A percentile compares a stretch with the other conserved stretches of the same genome.
Evolutionary conservation across 2,329 filamentous ascomycete species (phyloP).

Genomic region (Pochonia chlamydosporia): DNA sequence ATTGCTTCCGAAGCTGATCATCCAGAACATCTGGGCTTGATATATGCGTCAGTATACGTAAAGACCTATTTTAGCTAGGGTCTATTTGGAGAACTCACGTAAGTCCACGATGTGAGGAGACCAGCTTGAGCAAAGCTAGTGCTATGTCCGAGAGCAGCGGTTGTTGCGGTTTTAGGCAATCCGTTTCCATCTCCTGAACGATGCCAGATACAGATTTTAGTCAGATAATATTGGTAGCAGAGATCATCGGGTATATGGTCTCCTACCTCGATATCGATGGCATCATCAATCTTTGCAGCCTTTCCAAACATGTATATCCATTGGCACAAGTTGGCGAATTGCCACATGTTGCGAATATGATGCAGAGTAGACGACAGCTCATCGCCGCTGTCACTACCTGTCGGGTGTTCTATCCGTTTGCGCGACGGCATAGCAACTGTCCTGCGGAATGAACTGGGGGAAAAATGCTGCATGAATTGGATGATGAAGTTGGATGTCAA

Average conservation of each 20-base stretch:
- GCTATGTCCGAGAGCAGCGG: conserved; percentile 74
- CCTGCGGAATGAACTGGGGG: background rate
- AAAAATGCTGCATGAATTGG: background rate
- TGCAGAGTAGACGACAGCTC: conserved; percentile 39
- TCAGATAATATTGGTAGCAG: background rate
- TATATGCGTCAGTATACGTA: background rate
- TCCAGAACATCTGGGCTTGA: conserved; percentile 79
- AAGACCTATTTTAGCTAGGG: background rate
- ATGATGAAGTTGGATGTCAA: background rate
- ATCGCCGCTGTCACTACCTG: background rate
- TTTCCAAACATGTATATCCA: conserved; percentile 90
- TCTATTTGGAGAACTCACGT: conserved; percentile 55
- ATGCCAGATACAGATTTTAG: background rate
- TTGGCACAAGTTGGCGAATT: conserved; percentile 90
- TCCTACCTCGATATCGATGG: conserved; percentile 80
- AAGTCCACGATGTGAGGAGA: conserved; percentile 87
- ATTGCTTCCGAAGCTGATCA: conserved; percentile 88
- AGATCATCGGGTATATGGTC: background rate
- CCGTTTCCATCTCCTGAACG: conserved; percentile 73
- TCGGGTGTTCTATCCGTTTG: conserved; percentile 4
- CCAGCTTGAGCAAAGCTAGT: conserved; percentile 80
- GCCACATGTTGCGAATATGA: conserved; percentile 83
- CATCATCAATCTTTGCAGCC: conserved; percentile 82
- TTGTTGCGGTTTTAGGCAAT: conserved; percentile 78
- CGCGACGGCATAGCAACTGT: conserved; percentile 11